Evolutionary conservation across 495 filamentous ascomycete genomes (phyloP).

Genomic region (Penicillium angulare): DNA sequence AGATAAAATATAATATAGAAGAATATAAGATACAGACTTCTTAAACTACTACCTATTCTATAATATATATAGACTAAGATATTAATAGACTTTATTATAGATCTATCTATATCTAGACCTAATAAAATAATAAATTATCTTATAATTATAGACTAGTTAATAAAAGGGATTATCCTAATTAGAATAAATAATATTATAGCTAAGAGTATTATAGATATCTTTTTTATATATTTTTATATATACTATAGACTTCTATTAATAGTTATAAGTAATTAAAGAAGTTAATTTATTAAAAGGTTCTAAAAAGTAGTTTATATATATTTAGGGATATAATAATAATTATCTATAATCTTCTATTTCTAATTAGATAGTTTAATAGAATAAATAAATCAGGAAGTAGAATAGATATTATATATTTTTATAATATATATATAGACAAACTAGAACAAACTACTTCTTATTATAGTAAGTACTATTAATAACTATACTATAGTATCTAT

Average conservation of each 20-base stretch:
- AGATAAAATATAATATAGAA: not conserved
- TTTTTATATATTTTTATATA: not conserved
- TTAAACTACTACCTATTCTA: not conserved
- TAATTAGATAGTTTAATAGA: not conserved
- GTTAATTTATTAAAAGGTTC: not conserved
- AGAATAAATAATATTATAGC: not conserved
- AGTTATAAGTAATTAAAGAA: not conserved
- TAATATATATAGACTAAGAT: not conserved
- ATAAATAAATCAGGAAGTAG: too few species aligned
- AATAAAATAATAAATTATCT: too few species aligned
- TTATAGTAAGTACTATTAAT: not conserved
- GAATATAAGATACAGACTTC: not conserved
- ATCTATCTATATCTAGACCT: not conserved
- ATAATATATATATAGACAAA: not conserved
- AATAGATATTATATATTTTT: not conserved
- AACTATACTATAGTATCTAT: too few species aligned
- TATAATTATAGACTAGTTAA: not conserved
- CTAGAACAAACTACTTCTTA: not conserved
- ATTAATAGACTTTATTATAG: constrained; percentile 1
- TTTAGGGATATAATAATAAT: not conserved
- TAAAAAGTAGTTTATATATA: not conserved
- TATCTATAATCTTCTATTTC: not conserved
- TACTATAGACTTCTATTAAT: not conserved
- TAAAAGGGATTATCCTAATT: not conserved
- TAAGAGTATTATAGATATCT: not conserved